Conservation (phyloP, 2,329 filamentous ascomycete species). For the Colletotrichum sidae region DNA sequence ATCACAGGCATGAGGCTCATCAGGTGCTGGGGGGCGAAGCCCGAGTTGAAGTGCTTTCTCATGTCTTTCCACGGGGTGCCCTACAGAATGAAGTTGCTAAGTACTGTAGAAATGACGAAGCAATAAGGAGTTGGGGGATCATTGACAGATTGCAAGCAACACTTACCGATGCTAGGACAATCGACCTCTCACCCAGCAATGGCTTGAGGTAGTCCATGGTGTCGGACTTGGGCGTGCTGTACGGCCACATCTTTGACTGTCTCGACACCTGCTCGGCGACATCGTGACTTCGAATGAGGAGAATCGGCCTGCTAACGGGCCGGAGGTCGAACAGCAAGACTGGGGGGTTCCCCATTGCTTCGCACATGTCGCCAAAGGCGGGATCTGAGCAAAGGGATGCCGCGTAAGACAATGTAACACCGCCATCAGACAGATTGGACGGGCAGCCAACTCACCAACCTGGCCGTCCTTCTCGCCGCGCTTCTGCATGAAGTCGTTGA, state of each 20-base stretch:
- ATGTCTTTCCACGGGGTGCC: constrained; percentile 39
- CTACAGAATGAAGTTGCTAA: neutral
- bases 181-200: constrained; percentile 40
- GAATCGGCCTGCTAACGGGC: constrained; percentile 47
- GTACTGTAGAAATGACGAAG: neutral
- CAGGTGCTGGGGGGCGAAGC: constrained; percentile 53
- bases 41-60: constrained; percentile 51
- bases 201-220: constrained; percentile 42
- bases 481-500: constrained; percentile 9
- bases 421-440: neutral
- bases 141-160: neutral
- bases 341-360: constrained; percentile 46
- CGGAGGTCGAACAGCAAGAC: constrained; percentile 50
- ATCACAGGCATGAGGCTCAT: constrained; percentile 50
- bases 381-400: constrained; percentile 35
- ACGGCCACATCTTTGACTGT: constrained; percentile 46
- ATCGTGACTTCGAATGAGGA: constrained; percentile 47
- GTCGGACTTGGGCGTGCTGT: constrained; percentile 47
- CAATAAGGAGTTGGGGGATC: neutral
- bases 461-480: constrained; percentile 14
- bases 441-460: constrained; percentile 12
- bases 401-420: neutral
- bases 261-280: constrained; percentile 52
- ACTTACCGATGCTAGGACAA: constrained; percentile 34
- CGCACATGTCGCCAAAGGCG: constrained; percentile 43